A percentile compares a stretch with the other conserved stretches of the same genome.
Evolutionary conservation across 2,329 filamentous ascomycete species (phyloP).

Genomic region (Amauroascus verrucosus): DNA sequence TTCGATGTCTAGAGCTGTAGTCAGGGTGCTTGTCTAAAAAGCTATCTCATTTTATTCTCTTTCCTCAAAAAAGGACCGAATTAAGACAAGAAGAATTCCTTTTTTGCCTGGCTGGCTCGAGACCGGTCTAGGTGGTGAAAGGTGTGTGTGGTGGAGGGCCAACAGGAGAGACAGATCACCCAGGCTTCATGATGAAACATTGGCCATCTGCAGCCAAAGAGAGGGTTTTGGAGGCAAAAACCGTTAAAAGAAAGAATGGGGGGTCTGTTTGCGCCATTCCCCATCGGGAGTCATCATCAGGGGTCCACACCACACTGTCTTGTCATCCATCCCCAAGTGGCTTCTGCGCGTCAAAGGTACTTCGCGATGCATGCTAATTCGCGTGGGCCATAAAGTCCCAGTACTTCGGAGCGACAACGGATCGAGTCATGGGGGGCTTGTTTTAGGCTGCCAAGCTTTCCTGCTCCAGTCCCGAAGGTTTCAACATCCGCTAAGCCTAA

Average conservation of each 20-base stretch:
- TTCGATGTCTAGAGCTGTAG: neutral
- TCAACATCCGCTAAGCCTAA: slow-evolving; percentile 3
- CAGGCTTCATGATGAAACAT: neutral
- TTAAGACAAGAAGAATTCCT: neutral
- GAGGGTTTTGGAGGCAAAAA: too few species aligned
- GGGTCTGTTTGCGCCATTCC: neutral
- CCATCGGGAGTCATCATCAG: neutral
- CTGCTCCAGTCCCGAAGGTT: slow-evolving; percentile 5
- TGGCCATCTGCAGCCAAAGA: too few species aligned
- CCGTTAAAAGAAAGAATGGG: too few species aligned
- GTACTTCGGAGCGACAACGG: neutral
- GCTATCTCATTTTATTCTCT: too few species aligned
- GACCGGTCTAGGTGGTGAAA: neutral
- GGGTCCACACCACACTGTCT: neutral
- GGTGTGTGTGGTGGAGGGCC: too few species aligned
- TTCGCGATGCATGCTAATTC: neutral
- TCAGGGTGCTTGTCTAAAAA: neutral
- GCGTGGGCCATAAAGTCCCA: neutral
- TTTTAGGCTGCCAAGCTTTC: slow-evolving; percentile 5
- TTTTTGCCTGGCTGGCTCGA: neutral
- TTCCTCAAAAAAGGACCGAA: too few species aligned
- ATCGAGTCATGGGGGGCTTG: slow-evolving; percentile 8
- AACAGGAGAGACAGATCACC: neutral
- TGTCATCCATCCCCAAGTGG: neutral
- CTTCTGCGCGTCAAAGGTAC: neutral